Conservation (phyloP, 2,329 filamentous ascomycete genomes). For the Apiospora pterosperma region DNA sequence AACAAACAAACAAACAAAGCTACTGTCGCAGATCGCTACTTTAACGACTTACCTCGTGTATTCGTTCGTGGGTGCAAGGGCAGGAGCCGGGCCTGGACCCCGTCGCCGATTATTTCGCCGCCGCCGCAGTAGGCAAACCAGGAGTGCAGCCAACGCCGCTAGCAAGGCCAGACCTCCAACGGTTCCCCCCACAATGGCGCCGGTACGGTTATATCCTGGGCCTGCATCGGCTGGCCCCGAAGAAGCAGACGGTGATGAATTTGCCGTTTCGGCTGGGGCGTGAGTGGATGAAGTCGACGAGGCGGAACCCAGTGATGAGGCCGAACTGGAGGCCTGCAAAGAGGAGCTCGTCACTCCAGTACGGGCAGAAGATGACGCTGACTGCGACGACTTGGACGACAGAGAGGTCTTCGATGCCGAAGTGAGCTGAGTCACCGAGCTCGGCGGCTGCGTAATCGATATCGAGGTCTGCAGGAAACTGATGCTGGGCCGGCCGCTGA, state of each 20-base stretch:
- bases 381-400: conserved; percentile 17
- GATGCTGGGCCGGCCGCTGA: conserved; percentile 34
- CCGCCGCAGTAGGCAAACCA: conserved; percentile 41
- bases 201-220: conserved; percentile 30
- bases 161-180: conserved; percentile 49
- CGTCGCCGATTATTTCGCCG: conserved; percentile 33
- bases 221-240: not conserved
- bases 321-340: conserved; percentile 11
- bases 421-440: conserved; percentile 33
- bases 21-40: not conserved
- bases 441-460: conserved; percentile 36
- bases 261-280: conserved; percentile 11
- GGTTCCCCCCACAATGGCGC: conserved; percentile 52
- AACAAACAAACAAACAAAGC: not conserved
- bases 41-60: conserved; percentile 37
- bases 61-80: conserved; percentile 28
- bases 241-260: conserved; percentile 7
- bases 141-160: conserved; percentile 37
- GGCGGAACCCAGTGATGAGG: conserved; percentile 14
- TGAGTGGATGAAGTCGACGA: conserved; percentile 10
- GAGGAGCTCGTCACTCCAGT: conserved; percentile 16
- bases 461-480: conserved; percentile 37
- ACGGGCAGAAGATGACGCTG: conserved; percentile 12
- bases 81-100: conserved; percentile 35
- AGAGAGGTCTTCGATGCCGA: conserved; percentile 31